Evolutionary conservation across 257 asterid genomes (phyloP).

Genomic region (Fraxinus pennsylvanica): DNA sequence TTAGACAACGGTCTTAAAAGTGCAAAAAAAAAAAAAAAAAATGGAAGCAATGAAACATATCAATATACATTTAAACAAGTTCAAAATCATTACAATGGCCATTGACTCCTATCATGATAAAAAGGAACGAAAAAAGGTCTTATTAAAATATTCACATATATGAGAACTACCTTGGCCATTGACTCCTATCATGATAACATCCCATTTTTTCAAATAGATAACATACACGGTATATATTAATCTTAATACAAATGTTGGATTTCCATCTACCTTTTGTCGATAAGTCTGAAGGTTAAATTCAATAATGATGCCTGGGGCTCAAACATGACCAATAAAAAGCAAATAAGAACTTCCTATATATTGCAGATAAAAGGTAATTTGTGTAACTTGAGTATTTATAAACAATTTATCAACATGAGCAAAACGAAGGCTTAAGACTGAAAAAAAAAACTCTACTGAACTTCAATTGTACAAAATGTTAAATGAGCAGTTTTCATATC

Average conservation of each 20-base stretch:
- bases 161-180: too few relatives aligned
- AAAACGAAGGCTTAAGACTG: not conserved
- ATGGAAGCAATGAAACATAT: too few relatives aligned
- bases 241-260: not conserved
- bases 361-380: not conserved
- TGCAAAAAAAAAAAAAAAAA: too few relatives aligned
- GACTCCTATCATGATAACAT: too few relatives aligned
- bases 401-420: not conserved
- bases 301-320: not conserved
- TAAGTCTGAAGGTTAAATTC: not conserved
- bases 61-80: too few relatives aligned
- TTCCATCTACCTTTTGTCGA: not conserved
- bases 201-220: too few relatives aligned
- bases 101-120: too few relatives aligned
- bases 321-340: not conserved
- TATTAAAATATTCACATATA: too few relatives aligned
- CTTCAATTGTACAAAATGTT: not conserved
- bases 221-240: not conserved
- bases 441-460: not conserved
- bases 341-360: not conserved
- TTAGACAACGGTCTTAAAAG: too few relatives aligned
- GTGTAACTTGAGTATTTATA: not conserved
- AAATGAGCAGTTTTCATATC: slow-evolving; percentile 3
- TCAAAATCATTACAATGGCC: too few relatives aligned
- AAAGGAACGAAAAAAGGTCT: too few relatives aligned